Percentiles rank a stretch among this genome's conserved stretches.
phyloP scores from a whole-genome alignment of 768 basidiomycete genomes.

The Dendrothele bispora region DNA sequence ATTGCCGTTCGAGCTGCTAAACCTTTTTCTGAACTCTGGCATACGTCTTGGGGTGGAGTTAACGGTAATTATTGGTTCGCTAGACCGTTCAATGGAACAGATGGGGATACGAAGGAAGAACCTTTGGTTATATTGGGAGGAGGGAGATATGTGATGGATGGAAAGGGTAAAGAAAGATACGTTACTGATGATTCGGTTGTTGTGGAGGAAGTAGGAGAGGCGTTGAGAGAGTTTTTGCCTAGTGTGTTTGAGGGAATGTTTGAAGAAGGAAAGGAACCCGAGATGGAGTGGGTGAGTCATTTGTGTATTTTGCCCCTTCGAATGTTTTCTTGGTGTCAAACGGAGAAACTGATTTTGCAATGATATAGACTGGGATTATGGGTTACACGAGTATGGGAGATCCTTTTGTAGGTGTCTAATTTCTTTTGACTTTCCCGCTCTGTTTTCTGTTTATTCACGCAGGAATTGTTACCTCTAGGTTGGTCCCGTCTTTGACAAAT shows the following conservation, averaged over 20 bases:
- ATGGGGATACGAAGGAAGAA: conserved; percentile 25
- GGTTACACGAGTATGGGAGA: conserved; percentile 61
- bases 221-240: conserved; percentile 60
- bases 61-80: conserved; percentile 81
- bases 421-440: conserved; percentile 19
- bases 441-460: neutral
- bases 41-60: conserved; percentile 47
- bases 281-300: conserved; percentile 74
- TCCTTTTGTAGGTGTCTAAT: conserved; percentile 58
- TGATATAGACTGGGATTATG: conserved; percentile 77
- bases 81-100: conserved; percentile 41
- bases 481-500: conserved; percentile 50
- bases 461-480: conserved; percentile 40
- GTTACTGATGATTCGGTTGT: conserved; percentile 60
- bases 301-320: too few species aligned
- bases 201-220: conserved; percentile 44
- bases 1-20: conserved; percentile 40
- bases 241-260: conserved; percentile 55
- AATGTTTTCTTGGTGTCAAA: neutral
- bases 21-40: conserved; percentile 36
- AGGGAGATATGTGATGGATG: conserved; percentile 48
- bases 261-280: conserved; percentile 47
- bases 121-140: conserved; percentile 78
- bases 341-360: conserved; percentile 1
- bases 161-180: conserved; percentile 46